These are phyloP conservation scores for Fusarium sp. DNA, from an alignment of 2,329 filamentous ascomycete genomes.

Conservation along the genomic window DNA sequence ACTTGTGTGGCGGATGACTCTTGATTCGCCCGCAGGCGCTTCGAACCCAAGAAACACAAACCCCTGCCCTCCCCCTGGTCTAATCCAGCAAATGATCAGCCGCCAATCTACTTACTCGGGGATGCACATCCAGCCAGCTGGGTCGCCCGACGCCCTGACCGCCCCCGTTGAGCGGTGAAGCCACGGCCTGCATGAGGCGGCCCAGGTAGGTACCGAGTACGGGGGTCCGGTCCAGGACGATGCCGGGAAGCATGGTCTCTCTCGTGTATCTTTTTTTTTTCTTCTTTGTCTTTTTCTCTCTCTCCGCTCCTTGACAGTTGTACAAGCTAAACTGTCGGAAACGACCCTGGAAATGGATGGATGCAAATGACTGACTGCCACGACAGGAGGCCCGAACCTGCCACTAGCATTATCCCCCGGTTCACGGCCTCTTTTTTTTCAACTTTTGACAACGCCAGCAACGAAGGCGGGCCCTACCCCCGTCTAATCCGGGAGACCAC, in stretches of 20 bases:
- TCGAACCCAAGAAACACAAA: slow-evolving; percentile 25
- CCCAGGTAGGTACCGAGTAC: neutral
- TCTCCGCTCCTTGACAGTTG: neutral
- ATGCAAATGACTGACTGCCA: slow-evolving; percentile 27
- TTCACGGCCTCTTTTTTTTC: neutral
- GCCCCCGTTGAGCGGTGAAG: slow-evolving; percentile 36
- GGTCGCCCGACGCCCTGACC: slow-evolving; percentile 37
- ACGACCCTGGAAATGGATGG: neutral
- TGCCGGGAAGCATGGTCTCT: neutral
- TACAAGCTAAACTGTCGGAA: neutral
- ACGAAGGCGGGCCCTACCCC: neutral
- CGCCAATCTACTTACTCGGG: slow-evolving; percentile 31
- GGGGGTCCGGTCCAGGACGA: slow-evolving; percentile 3
- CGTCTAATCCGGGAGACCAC: neutral
- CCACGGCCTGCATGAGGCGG: slow-evolving; percentile 12
- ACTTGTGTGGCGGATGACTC: slow-evolving; percentile 32
- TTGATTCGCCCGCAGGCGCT: slow-evolving; percentile 3
- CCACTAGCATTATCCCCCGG: neutral
- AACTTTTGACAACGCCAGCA: slow-evolving; percentile 34
- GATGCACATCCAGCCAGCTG: slow-evolving; percentile 33
- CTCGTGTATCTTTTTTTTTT: neutral
- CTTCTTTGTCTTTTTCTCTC: neutral
- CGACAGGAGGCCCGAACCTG: slow-evolving; percentile 10
- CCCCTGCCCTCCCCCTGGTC: slow-evolving; percentile 21
- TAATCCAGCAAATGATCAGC: slow-evolving; percentile 39